Base-by-base conservation (phyloP, 805 yeast genomes). In the Pichia occidentalis region DNA sequence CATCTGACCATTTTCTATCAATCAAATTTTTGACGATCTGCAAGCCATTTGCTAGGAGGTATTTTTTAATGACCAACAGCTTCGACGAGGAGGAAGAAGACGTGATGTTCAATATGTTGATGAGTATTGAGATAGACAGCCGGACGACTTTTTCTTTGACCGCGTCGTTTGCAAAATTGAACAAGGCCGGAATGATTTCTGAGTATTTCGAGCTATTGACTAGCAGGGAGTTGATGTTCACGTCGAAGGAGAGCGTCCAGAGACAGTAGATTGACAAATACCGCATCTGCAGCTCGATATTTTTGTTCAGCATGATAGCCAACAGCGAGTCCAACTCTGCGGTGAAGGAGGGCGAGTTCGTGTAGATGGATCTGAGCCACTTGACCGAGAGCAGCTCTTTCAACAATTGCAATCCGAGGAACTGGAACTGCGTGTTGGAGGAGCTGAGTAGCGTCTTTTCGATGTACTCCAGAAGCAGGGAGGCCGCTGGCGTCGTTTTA, bases 1-100 rank as follows among this genome's bases (percentile, higher is more conserved):
- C 92, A 59, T 92, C 98, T 5, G 95, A 82, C 80, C 95, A 88
- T 61, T 92, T 92, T 53, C 97, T 71, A 44, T 84, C 90, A 48
- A 77, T 73, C 51, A 92, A 71, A 41, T 79, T 75, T 50, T 72
- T 75, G 42, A 85, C 65, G 7, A 76, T 71, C 37, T 79, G 72
- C 42, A 85, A 68, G 3, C 94, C 92, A 50, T 83, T 83, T 43
- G 82, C 85, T 44, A 84, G 67, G 24, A 83, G 57, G 30, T 86
- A 68, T 36, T 81, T 73, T 50, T 88, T 81, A 45, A 85, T 67
- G 30, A 72, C 68, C 19, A 45, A 44, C 61, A 69, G 57, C 65
- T 64, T 67, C 14, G 22, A 12, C 48, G 57, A 65, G 33, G 55
- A 54, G 50, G 63, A 48, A 21, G 35, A 24, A 14, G 29, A 9